A percentile compares a stretch with the other conserved stretches of the same genome.
phyloP scores from a whole-genome alignment of 169 alveolate species.

The Plasmodium adleri region DNA sequence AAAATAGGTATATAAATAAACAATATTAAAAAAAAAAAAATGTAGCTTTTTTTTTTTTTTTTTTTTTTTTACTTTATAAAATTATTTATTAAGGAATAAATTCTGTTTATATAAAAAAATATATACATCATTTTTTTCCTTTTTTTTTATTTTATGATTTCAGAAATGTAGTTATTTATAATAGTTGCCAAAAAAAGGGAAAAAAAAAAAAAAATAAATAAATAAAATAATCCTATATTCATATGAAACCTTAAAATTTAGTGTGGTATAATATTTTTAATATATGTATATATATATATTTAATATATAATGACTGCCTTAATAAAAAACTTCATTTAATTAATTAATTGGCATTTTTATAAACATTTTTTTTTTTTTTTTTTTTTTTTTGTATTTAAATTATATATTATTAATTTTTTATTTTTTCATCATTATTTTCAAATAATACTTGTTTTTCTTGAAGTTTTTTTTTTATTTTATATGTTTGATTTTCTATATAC shows the following conservation, averaged over 20 bases:
- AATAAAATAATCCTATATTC: too few relatives aligned
- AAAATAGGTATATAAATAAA: neutral
- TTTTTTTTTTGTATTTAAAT: slow-evolving; percentile 9
- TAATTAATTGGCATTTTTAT: slow-evolving; percentile 3
- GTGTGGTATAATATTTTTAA: too few relatives aligned
- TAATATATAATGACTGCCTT: neutral
- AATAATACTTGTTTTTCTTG: slow-evolving; percentile 29
- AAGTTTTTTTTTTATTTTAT: slow-evolving; percentile 34
- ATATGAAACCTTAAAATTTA: too few relatives aligned
- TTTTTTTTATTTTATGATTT: slow-evolving; percentile 1
- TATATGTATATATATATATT: too few relatives aligned
- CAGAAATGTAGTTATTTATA: slow-evolving; percentile 1
- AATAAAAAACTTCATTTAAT: slow-evolving; percentile 5
- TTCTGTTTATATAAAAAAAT: neutral
- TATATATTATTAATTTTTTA: slow-evolving; percentile 11
- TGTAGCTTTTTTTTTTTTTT: slow-evolving; percentile 33
- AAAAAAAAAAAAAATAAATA: too few relatives aligned
- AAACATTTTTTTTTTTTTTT: neutral
- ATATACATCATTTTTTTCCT: neutral
- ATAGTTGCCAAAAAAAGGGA: slow-evolving; percentile 1
- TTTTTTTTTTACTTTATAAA: slow-evolving; percentile 18
- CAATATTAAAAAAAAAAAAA: neutral
- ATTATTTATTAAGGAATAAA: neutral
- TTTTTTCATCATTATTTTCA: slow-evolving; percentile 29
- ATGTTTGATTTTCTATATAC: neutral